These are phyloP conservation scores for Arxiozyma heterogenica DNA, from an alignment of 1,139 yeast genomes.

Conservation along the genomic window DNA sequence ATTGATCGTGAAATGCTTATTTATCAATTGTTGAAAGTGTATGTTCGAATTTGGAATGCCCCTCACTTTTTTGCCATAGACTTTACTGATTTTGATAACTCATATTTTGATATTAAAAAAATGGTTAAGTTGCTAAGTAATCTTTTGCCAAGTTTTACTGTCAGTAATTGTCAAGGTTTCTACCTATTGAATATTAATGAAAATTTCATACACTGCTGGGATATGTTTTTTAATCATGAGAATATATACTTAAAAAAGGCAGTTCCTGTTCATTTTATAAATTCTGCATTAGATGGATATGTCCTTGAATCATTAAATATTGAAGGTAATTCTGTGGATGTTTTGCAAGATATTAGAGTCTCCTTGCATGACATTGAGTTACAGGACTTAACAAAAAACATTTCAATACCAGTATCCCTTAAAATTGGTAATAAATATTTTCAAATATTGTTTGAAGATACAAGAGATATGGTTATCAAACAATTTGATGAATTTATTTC, in stretches of 20 bases:
- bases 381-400: constrained; percentile 36
- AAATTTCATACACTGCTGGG: constrained; percentile 34
- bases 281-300: constrained; percentile 43
- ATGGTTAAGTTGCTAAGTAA: constrained; percentile 32
- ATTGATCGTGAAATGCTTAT: constrained; percentile 49
- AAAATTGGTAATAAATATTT: constrained; percentile 64
- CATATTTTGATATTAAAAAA: constrained; percentile 16
- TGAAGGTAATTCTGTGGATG: constrained; percentile 32
- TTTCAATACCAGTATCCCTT: constrained; percentile 48
- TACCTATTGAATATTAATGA: constrained; percentile 58
- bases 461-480: constrained; percentile 32
- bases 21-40: constrained; percentile 56
- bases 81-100: constrained; percentile 50
- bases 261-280: constrained; percentile 28
- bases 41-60: constrained; percentile 66
- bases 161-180: constrained; percentile 45
- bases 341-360: constrained; percentile 49
- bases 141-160: constrained; percentile 40
- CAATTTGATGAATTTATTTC: constrained; percentile 20
- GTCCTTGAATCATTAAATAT: constrained; percentile 45
- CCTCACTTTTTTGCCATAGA: constrained; percentile 58
- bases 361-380: constrained; percentile 31
- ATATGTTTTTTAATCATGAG: constrained; percentile 17
- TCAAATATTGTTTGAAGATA: constrained; percentile 42
- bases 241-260: constrained; percentile 14